Evolutionary conservation across 2,329 filamentous ascomycete species (phyloP).

Genomic region (Alternaria atra): DNA sequence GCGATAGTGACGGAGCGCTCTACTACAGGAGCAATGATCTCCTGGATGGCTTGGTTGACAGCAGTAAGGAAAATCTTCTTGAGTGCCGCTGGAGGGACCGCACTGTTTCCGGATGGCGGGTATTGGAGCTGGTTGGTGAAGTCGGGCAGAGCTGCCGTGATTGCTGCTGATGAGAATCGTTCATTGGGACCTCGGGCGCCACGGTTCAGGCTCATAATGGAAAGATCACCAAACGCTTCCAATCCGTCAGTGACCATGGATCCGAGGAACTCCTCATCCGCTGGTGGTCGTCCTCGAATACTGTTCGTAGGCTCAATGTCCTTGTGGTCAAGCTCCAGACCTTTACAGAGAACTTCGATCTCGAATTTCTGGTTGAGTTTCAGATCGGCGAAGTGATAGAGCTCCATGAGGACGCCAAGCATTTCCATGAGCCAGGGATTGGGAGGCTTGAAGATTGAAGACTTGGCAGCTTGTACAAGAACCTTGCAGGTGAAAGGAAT

Average conservation of each 20-base stretch:
- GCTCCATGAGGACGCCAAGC: constrained; percentile 85
- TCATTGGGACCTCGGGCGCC: constrained; percentile 68
- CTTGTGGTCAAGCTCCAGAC: constrained; percentile 90
- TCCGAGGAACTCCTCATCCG: constrained; percentile 65
- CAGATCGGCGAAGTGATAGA: constrained; percentile 91
- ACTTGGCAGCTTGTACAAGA: constrained; percentile 81
- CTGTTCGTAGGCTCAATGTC: constrained; percentile 86
- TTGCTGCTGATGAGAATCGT: constrained; percentile 77
- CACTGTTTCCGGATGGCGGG: constrained; percentile 73
- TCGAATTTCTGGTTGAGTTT: constrained; percentile 99
- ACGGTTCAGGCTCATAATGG: constrained; percentile 70
- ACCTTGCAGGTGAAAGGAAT: constrained; percentile 99
- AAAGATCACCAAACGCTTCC: constrained; percentile 84
- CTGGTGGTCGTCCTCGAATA: constrained; percentile 78
- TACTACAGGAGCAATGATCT: constrained; percentile 97
- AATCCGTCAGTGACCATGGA: constrained; percentile 70
- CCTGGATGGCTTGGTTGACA: constrained; percentile 87
- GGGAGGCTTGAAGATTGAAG: constrained; percentile 89
- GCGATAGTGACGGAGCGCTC: constrained; percentile 98
- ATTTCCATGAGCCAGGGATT: constrained; percentile 99
- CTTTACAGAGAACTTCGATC: constrained; percentile 96
- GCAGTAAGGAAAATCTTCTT: constrained; percentile 82
- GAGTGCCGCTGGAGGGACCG: constrained; percentile 71
- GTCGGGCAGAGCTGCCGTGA: constrained; percentile 84
- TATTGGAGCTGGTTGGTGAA: constrained; percentile 81